Evolutionary conservation across 2,329 filamentous ascomycete species (phyloP), one percentile per base, ranked within the genome.

Genomic region (Periconia sp.): DNA sequence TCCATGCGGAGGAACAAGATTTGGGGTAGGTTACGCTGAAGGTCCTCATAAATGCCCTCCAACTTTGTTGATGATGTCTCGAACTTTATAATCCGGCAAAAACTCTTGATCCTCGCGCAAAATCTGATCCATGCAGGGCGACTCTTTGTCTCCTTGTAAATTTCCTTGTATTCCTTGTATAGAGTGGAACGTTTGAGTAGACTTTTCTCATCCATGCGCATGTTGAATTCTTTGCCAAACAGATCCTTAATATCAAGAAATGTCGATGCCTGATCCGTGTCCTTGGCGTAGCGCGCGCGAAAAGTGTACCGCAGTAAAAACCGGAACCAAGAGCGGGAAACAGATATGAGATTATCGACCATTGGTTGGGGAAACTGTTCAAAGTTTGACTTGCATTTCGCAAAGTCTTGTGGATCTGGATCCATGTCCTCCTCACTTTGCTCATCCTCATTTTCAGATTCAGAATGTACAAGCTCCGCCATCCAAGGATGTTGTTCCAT

Each of bases 251-350:
- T 10, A 17, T 41, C 40, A n/a, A 52, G 33, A 5, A 18, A n/a
- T 6, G 37, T 30, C 17, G 35, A 43, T 10, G 35, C 7, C 17
- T 30, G 41, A n/a, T 52, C 46, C 43, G 35, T 42, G 15, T 37
- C 49, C 13, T 47, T 44, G 17, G 18, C n/a, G 17, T 31, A 30
- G 13, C 44, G 45, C 7, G 43, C 18, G 23, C 49, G 49, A 45
- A 52, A 52, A 9, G 49, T 52, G 35, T 52, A 42, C 15, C 49
- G 49, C 19, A 52, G 43, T 35, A 52, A 35, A 18, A 47, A 33
- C 15, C 37, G 41, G 35, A 47, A 52, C 49, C 49, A 52, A 14
- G 23, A 47, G 9, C 49, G 49, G 8, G 49, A 46, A 18, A 52
- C 43, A 3, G 42, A 23, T 23, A 44, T 35, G 11, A 52, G 9